Conservation (phyloP, 352 stramenopile species). For the Saprolegnia diclina region DNA sequence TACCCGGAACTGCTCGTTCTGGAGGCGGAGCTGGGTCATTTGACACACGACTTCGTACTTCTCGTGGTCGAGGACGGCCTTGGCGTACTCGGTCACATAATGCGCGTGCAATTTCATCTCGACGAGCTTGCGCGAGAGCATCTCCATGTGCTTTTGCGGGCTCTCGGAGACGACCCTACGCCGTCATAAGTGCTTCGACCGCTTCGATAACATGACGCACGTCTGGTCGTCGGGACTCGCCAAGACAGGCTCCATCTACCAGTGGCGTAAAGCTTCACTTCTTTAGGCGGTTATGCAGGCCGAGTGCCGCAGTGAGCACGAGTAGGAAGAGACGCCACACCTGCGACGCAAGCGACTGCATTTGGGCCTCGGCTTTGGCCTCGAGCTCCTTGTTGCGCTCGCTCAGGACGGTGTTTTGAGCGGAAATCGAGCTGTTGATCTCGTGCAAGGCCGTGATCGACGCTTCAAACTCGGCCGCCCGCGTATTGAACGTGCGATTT, state of each 20-base stretch:
- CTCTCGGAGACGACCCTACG: not conserved
- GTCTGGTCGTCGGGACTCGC: too few relatives aligned
- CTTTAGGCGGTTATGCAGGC: not conserved
- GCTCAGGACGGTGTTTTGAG: conserved; percentile 16
- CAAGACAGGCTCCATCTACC: too few relatives aligned
- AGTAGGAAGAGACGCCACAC: not conserved
- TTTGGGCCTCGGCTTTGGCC: not conserved
- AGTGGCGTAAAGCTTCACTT: not conserved
- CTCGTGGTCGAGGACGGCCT: conserved; percentile 51
- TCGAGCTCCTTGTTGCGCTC: conserved; percentile 18
- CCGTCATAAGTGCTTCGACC: not conserved
- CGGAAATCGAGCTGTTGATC: conserved; percentile 18
- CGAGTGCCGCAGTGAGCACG: not conserved
- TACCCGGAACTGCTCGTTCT: conserved; percentile 58
- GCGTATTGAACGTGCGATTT: conserved; percentile 16
- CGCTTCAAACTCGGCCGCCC: conserved; percentile 8
- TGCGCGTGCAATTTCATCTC: conserved; percentile 74
- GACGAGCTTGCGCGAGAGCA: conserved; percentile 57
- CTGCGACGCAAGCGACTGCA: not conserved
- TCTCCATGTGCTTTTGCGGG: conserved; percentile 38
- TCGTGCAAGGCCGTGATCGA: not conserved
- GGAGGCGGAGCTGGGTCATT: conserved; percentile 62
- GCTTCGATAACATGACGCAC: too few relatives aligned
- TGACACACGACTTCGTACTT: conserved; percentile 57
- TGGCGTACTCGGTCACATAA: conserved; percentile 58